phyloP scores from a whole-genome alignment of 2,329 filamentous ascomycete species.

The Paecilomyces sp. region DNA sequence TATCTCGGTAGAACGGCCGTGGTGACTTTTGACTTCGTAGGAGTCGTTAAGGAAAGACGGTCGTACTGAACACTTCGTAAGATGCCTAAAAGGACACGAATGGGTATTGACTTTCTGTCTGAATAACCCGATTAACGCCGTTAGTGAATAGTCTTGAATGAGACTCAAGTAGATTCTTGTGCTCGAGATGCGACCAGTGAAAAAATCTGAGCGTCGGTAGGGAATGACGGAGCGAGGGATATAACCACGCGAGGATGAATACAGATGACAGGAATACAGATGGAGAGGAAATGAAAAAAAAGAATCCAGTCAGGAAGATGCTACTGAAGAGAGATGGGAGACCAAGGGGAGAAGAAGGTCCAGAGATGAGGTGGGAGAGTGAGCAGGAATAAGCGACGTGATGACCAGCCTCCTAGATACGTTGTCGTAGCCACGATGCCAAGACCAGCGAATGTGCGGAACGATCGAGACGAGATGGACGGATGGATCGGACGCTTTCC shows the following conservation, averaged over 20 bases:
- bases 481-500: neutral
- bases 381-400: conserved; percentile 1
- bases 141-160: conserved; percentile 7
- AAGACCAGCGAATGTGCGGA: conserved; percentile 4
- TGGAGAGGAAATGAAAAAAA: neutral
- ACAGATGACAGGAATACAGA: neutral
- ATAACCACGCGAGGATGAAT: neutral
- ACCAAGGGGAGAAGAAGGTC: conserved; percentile 3
- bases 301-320: neutral
- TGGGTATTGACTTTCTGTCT: conserved; percentile 17
- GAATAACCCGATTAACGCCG: conserved; percentile 2
- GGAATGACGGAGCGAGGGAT: neutral
- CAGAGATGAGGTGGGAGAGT: conserved; percentile 5
- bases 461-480: neutral
- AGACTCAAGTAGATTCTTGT: neutral
- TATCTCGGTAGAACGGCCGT: conserved; percentile 25
- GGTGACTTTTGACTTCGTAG: conserved; percentile 29
- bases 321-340: neutral
- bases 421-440: conserved; percentile 3
- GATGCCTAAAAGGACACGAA: conserved; percentile 22
- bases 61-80: conserved; percentile 19
- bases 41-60: conserved; percentile 35
- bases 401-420: conserved; percentile 2
- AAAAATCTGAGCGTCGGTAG: neutral
- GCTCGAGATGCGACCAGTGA: neutral